Base-by-base conservation (phyloP, 192 early-diverging fungal genomes). In the Linnemannia zychae region DNA sequence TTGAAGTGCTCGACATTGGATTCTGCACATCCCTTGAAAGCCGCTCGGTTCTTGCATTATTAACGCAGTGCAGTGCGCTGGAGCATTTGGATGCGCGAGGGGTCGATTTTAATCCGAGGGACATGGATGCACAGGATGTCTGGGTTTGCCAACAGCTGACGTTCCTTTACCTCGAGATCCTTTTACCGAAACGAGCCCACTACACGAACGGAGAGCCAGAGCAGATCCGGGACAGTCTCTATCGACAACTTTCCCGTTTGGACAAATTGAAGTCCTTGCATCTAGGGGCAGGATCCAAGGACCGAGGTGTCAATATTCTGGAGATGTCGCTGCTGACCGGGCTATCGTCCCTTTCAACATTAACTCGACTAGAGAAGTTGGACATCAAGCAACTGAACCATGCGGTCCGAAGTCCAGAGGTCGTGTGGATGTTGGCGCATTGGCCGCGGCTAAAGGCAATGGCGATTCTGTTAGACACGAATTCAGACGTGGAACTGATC, bases 261-360 rank as follows among this genome's bases (percentile, higher is more conserved):
- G 67, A 44, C 11, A 31, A 40, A 24, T 34, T 82, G 15, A 5
- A 48, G 57, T 73, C 53, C 4, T 47, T 82, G 28, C 60, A 73
- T 22, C 40, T 82, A 20, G 71, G 81, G 1, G 74, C 70, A 33
- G 81, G 81, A 31, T 76, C 81, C 13, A 77, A 67, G 49, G 81
- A 82, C 17, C 44, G 81, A 44, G 81, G 81, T 17, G 71, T 82
- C 11, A 77, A 77, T 6, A 73, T 82, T 47, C 37, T 82, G 71
- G 75, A 76, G 44, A 77, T 82, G 81, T 82, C 81, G 34, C 75
- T 82, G 16, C n/a, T 72, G 81, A 82, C 81, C 17, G 81, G 81
- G 7, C 48, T 82, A 0, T 71, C 68, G 0, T 22, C 36, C 3
- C 52, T 82, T 37, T 20, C 24, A 18, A 68, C 75, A 5, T 40